phyloP scores from a whole-genome alignment of 2,329 filamentous ascomycete genomes.

The Colletotrichum sp. region DNA sequence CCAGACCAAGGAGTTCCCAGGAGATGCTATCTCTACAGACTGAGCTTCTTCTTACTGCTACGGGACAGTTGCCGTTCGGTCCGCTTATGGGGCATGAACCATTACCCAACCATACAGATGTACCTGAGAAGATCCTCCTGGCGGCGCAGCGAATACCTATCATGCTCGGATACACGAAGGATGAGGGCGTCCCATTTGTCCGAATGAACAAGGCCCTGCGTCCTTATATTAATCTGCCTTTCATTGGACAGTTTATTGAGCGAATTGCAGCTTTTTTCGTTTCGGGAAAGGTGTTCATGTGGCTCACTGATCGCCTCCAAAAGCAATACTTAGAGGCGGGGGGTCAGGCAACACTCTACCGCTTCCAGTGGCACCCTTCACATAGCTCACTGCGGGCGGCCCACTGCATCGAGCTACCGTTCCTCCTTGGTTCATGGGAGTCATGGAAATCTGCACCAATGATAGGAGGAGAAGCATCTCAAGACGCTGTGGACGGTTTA shows the following conservation, averaged over 20 bases:
- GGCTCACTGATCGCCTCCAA: background rate
- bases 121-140: background rate
- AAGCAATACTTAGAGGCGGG: background rate
- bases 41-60: background rate
- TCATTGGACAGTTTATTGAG: background rate
- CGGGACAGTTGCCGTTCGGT: constrained; percentile 2
- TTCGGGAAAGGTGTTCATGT: background rate
- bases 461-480: constrained; percentile 2
- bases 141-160: background rate
- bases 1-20: background rate
- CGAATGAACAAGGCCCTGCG: background rate
- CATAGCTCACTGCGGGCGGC: constrained; percentile 12
- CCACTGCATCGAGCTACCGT: constrained; percentile 23
- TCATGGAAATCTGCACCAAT: constrained; percentile 25
- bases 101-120: background rate
- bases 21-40: constrained; percentile 8
- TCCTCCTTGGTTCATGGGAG: constrained; percentile 17
- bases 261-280: constrained; percentile 4
- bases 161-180: background rate
- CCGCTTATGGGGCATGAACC: constrained; percentile 8
- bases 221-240: background rate
- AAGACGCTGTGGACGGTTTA: background rate
- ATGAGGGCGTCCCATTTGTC: background rate
- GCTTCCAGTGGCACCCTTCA: background rate
- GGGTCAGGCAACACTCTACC: background rate